Evolutionary conservation across 768 basidiomycete genomes (phyloP).

Genomic region (Tricholoma terreum): DNA sequence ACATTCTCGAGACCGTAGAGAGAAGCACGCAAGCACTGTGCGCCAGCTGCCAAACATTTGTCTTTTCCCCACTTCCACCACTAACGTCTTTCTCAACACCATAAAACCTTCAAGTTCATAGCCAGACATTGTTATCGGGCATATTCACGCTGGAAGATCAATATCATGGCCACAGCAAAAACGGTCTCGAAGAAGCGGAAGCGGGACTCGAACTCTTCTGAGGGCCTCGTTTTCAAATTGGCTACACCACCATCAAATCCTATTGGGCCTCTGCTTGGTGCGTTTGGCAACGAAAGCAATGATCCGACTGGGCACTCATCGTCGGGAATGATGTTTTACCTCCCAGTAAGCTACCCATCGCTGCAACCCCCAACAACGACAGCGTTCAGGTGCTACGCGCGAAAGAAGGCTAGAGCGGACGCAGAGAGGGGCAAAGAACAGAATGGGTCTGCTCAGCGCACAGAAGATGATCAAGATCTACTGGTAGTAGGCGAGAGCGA

Average conservation of each 20-base stretch:
- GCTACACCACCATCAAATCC: conserved; percentile 24
- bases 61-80: conserved; percentile 10
- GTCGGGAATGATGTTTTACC: neutral
- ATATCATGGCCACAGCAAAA: conserved; percentile 35
- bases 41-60: conserved; percentile 6
- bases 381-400: conserved; percentile 58
- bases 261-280: conserved; percentile 40
- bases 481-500: conserved; percentile 83
- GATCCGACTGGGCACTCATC: neutral
- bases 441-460: conserved; percentile 17
- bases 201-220: conserved; percentile 14
- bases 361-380: conserved; percentile 55
- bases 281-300: neutral
- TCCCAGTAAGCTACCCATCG: conserved; percentile 61
- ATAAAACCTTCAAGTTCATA: neutral
- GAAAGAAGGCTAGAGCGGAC: conserved; percentile 37
- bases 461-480: conserved; percentile 27
- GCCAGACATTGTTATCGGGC: neutral
- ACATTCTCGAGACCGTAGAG: conserved; percentile 9
- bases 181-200: conserved; percentile 38
- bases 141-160: conserved; percentile 8
- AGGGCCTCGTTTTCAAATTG: conserved; percentile 29
- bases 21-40: conserved; percentile 10
- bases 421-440: conserved; percentile 18
- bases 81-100: neutral